Base-by-base conservation (phyloP, 805 yeast genomes). In the Saccharomycopsis synnaedendra region DNA sequence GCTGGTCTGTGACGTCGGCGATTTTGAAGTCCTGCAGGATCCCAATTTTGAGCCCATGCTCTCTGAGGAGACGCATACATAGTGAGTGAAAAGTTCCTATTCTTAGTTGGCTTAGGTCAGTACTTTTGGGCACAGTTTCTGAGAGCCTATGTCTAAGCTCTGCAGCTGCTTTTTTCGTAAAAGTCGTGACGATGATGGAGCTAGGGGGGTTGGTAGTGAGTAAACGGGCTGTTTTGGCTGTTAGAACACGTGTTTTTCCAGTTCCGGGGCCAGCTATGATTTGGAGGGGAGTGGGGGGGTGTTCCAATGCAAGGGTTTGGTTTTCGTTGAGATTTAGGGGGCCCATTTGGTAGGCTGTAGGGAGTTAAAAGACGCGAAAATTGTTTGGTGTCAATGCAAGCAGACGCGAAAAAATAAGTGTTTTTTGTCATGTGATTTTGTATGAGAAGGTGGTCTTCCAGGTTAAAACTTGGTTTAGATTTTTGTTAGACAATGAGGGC, bases 71-170 rank as follows among this genome's bases (percentile, higher is more conserved):
- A 41, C 78, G 63, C 50, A 72, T 71, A 58, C 96, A 86, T 10
- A 90, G 72, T 43, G 94, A 77, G 61, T 90, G 98, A 61, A 90
- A 90, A 0, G 97, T 93, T 1, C 97, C 97, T 34, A 89, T 76
- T 49, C 80, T 63, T 27, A 90, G 61, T 42, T 70, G 68, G 1
- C 67, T 60, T 3, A 69, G 54, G 35, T 68, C 63, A 19, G 19
- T 19, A 19, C 19, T 19, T 19, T 19, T 19, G 19, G 19, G 19
- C 1, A 66, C 58, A 3, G 53, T 56, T 3, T 63, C 53, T 2
- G 62, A 60, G 19, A 90, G 63, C 39, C 97, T 68, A 33, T 76
- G 82, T 8, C 68, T 64, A 85, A 90, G 81, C 64, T 90, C 97
- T 45, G 70, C 74, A 1, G 97, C 94, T 0, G 98, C 97, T 57